phyloP scores from a whole-genome alignment of 2,329 filamentous ascomycete species.

The Aureobasidium mangrovei region DNA sequence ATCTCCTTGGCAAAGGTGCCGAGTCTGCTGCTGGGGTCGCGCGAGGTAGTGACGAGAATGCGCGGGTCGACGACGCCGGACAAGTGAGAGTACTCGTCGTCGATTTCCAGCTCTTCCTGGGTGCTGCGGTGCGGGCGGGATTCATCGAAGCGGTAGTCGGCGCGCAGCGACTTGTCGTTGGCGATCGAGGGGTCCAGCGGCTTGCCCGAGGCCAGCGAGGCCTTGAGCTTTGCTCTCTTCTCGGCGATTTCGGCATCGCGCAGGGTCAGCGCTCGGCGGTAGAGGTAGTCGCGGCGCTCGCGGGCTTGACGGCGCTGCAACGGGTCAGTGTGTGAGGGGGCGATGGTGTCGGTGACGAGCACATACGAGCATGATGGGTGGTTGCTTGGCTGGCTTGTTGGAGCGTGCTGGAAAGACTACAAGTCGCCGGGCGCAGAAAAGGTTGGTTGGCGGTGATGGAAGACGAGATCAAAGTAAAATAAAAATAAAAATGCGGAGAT shows the following conservation, averaged over 20 bases:
- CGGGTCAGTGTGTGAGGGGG: not conserved
- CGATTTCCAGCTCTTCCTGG: conserved; percentile 64
- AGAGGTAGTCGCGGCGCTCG: conserved; percentile 79
- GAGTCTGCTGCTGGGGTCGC: conserved; percentile 76
- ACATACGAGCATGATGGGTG: conserved; percentile 5
- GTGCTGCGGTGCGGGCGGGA: conserved; percentile 58
- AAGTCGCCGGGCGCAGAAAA: not conserved
- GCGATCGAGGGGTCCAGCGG: conserved; percentile 73
- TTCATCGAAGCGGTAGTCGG: conserved; percentile 92
- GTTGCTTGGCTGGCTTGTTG: not conserved
- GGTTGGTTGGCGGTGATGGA: conserved; percentile 1
- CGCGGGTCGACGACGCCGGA: conserved; percentile 87
- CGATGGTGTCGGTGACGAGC: too few species aligned
- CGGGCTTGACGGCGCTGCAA: conserved; percentile 58
- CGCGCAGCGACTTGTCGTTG: conserved; percentile 73
- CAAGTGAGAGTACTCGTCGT: conserved; percentile 84
- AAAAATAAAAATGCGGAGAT: conserved; percentile 7
- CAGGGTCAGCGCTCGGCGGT: conserved; percentile 76
- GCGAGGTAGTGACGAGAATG: conserved; percentile 81
- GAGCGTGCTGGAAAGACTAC: not conserved
- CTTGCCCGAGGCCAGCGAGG: conserved; percentile 81
- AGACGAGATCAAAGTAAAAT: not conserved
- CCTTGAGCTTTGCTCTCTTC: conserved; percentile 78
- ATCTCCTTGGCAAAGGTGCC: conserved; percentile 92
- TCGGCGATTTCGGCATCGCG: conserved; percentile 88